These are phyloP conservation scores for Carpinus fangiana DNA, from an alignment of 306 rosid species.

Conservation along the genomic window DNA sequence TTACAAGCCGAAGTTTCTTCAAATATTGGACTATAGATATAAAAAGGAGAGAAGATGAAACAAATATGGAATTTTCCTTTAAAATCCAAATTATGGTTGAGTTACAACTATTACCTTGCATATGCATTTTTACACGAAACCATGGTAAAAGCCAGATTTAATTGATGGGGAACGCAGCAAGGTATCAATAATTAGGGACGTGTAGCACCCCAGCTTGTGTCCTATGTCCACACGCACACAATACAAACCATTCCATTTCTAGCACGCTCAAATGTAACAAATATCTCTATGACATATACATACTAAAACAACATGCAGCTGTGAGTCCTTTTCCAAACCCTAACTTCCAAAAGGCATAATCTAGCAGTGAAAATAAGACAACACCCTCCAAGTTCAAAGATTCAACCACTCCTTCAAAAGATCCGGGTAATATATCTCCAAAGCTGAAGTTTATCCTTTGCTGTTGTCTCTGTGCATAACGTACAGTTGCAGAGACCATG, in stretches of 20 bases:
- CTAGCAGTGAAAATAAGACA: not conserved
- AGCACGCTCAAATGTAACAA: not conserved
- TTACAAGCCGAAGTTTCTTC: not conserved
- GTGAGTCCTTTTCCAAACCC: not conserved
- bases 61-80: not conserved
- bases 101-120: not conserved
- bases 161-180: not conserved
- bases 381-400: not conserved
- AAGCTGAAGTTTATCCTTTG: not conserved
- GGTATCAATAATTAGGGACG: no score
- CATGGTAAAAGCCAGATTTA: not conserved
- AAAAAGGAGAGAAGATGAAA: not conserved
- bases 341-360: not conserved
- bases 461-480: not conserved
- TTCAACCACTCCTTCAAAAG: slow-evolving; percentile 3
- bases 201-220: no score
- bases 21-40: not conserved
- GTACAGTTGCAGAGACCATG: not conserved
- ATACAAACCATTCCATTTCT: not conserved
- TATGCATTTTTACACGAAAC: not conserved
- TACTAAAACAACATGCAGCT: not conserved
- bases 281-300: not conserved
- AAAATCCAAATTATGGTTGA: not conserved
- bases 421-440: not conserved
- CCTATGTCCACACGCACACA: no score